Evolutionary conservation across 2,329 filamentous ascomycete species (phyloP), one percentile per base, ranked within the genome.

Genomic region (Fusarium nematophilum): DNA sequence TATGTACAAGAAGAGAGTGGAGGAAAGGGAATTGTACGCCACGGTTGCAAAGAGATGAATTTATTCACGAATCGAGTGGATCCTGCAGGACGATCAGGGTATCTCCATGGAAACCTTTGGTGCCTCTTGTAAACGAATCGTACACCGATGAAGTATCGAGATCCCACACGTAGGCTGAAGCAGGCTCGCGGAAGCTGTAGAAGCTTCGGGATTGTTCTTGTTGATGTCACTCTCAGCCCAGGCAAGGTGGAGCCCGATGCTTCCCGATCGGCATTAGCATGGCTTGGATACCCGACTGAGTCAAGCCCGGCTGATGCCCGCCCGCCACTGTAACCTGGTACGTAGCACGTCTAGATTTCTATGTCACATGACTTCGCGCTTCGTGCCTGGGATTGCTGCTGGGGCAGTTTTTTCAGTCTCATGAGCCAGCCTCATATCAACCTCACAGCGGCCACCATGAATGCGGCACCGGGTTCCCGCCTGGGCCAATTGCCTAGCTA

Each of bases 401-500:
- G 55, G 58, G 59, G 52, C 48, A 49, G 55, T 62, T 70, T 68
- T 57, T 51, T 38, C 21, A 15, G 50, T 57, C 51, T 57, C 52
- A 67, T 51, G 53, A 56, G 46, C 62, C 56, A 64, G 56, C 44
- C 27, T n/a, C 38, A 53, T 48, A 50, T 58, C 57, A 64, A 66
- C 43, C 59, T 61, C 47, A 62, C 58, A 67, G 58, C 59, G 56
- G 63, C 60, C 51, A 73, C 69, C 62, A 77, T 81, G 73, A 78
- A 76, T 64, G 66, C 73, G 66, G 71, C 68, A 67, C 59, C 70
- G 36, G 60, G 65, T 47, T 67, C 72, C 48, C 70, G 72, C 38
- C 62, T 81, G 57, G 74, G 74, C 69, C 78, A 75, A 70, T 74
- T 83, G 69, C 76, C 79, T 23, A 73, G 74, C 57, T 67, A 79